phyloP scores from a whole-genome alignment of 2,329 filamentous ascomycete species.

The Fusarium anguioides region DNA sequence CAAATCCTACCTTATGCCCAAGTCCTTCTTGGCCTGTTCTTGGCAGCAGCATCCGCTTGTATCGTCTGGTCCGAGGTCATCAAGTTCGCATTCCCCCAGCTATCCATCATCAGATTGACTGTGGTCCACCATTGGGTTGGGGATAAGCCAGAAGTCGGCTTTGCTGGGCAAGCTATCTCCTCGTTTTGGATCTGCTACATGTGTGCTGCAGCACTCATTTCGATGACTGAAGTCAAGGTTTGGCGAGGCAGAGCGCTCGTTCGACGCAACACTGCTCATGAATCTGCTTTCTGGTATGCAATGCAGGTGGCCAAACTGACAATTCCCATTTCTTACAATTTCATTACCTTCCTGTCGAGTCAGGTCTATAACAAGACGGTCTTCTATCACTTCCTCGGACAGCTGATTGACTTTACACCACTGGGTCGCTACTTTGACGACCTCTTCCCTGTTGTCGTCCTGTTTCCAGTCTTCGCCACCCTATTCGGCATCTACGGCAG shows the following conservation, averaged over 20 bases:
- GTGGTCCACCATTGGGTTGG: slow-evolving; percentile 81
- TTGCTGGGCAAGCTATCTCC: slow-evolving; percentile 86
- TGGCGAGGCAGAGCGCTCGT: slow-evolving; percentile 96
- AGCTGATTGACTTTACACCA: slow-evolving; percentile 83
- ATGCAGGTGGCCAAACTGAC: slow-evolving; percentile 92
- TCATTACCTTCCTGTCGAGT: slow-evolving; percentile 85
- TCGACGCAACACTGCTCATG: slow-evolving; percentile 88
- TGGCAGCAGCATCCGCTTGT: slow-evolving; percentile 80
- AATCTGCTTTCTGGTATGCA: slow-evolving; percentile 96
- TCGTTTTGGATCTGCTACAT: slow-evolving; percentile 95
- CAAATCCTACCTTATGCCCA: slow-evolving; percentile 77
- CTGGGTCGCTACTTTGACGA: slow-evolving; percentile 87
- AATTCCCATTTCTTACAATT: slow-evolving; percentile 95
- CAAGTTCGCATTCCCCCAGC: slow-evolving; percentile 79
- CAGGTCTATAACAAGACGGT: slow-evolving; percentile 79
- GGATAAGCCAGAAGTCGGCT: slow-evolving; percentile 79
- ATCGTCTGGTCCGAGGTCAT: slow-evolving; percentile 95
- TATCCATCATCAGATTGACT: slow-evolving; percentile 75
- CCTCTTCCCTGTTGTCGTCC: slow-evolving; percentile 87
- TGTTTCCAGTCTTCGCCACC: slow-evolving; percentile 86
- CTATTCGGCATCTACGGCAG: slow-evolving; percentile 90
- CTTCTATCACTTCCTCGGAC: slow-evolving; percentile 89
- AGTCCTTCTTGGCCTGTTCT: slow-evolving; percentile 71
- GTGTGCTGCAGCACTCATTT: slow-evolving; percentile 87
- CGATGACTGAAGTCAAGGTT: slow-evolving; percentile 93